Base-by-base conservation (phyloP, 1,139 yeast genomes). In the Magnusiomyces magnusii region DNA sequence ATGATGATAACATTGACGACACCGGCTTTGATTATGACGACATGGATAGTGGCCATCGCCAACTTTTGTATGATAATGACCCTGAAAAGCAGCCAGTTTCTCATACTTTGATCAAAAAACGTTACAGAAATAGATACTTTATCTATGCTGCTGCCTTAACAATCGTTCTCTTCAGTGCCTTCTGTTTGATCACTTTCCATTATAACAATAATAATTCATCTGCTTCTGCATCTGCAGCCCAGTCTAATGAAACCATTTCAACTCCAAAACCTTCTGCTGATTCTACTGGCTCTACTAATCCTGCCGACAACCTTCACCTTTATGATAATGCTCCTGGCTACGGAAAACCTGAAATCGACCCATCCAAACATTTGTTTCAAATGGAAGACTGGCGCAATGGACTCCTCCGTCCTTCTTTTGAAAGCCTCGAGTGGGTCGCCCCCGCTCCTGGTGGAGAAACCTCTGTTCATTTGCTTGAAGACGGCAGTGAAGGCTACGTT, bases 351-450 rank as follows among this genome's bases (percentile, higher is more conserved):
- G 9, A 41, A 21, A 39, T 52, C 15, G 57, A 56, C 34, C 17
- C 57, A n/a, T 56, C 55, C 47, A 58, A 58, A 39, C 47, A 31
- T 17, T 44, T 56, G 17, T 57, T 60, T 47, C 24, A 28, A 23
- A 55, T 60, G 56, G n/a, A 53, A 15, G 53, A 51, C 25, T 60
- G 62, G 62, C 52, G 55, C 24, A 23, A 28, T 2, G 60, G 62
- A 10, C 49, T 21, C 2, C 56, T 60, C n/a, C 23, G 36, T 21
- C 60, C 62, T 3, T 23, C 54, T 7, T 58, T 39, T 47, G 57
- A 57, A 27, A 27, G 52, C 21, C 28, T 60, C 10, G 56, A 57
- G 51, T 57, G 60, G 60, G 58, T 57, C 13, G 23, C 60, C 1
- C 59, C 62, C 23, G 60, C 59, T 42, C 62, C 62, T 13, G 57